Percentiles rank a stretch among this genome's conserved stretches.
Evolutionary conservation across 371 early-diverging fungal genomes (phyloP).

Genomic region (Mucor racemosus): DNA sequence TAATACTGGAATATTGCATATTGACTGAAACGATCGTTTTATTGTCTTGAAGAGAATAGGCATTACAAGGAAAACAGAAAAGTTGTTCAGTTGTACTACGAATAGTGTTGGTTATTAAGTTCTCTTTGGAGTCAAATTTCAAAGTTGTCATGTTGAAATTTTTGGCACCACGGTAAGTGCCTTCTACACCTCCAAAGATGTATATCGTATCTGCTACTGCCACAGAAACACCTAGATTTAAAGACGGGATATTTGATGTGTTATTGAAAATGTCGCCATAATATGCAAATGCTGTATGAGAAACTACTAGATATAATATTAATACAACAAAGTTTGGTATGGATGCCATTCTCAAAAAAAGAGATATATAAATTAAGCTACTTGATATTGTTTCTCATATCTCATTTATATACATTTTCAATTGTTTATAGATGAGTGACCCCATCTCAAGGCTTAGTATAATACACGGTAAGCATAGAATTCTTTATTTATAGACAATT

Average conservation of each 20-base stretch:
- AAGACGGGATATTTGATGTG: background rate
- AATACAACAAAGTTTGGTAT: background rate
- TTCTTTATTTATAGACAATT: background rate
- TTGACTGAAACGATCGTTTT: background rate
- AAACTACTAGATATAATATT: background rate
- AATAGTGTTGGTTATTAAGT: background rate
- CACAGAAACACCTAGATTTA: background rate
- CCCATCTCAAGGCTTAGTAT: background rate
- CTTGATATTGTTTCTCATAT: background rate
- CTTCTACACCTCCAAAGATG: background rate
- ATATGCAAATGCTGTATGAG: background rate
- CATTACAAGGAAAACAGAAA: background rate
- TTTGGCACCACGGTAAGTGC: background rate
- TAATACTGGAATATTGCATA: background rate
- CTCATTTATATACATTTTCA: constrained; percentile 1
- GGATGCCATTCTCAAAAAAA: background rate
- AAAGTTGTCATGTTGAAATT: background rate
- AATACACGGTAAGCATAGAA: background rate
- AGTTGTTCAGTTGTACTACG: background rate
- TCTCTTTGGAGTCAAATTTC: background rate
- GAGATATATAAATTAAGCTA: background rate
- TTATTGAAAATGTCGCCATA: background rate
- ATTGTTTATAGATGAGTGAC: background rate
- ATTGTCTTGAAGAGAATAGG: background rate
- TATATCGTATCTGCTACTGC: background rate